These are phyloP conservation scores for Ceratocystis cacaofunesta DNA, from an alignment of 2,329 filamentous ascomycete species.

Conservation along the genomic window DNA sequence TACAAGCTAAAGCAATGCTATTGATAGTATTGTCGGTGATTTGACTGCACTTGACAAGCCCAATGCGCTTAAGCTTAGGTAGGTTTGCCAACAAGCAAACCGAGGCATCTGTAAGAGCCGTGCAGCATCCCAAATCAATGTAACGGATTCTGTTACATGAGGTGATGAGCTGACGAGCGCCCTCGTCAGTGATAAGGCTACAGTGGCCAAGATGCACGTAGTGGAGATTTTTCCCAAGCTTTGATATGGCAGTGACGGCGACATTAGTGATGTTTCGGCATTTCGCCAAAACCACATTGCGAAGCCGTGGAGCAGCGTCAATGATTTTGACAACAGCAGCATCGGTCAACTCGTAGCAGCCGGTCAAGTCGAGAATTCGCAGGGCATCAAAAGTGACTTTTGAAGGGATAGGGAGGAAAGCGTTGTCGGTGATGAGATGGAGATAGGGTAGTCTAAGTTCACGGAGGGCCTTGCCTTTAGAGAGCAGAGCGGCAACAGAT, in stretches of 20 bases:
- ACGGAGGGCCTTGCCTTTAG: conserved; percentile 66
- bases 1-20: conserved; percentile 19
- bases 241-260: conserved; percentile 74
- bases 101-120: conserved; percentile 72
- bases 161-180: conserved; percentile 70
- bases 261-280: conserved; percentile 84
- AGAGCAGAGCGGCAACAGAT: conserved; percentile 67
- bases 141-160: conserved; percentile 88
- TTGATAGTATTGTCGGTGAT: conserved; percentile 80
- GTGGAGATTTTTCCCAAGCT: conserved; percentile 86
- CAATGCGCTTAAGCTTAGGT: conserved; percentile 87
- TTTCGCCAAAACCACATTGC: conserved; percentile 88
- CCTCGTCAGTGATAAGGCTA: conserved; percentile 74
- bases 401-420: conserved; percentile 64
- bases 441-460: conserved; percentile 82
- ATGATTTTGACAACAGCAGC: conserved; percentile 81
- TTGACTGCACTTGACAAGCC: conserved; percentile 78
- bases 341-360: conserved; percentile 71
- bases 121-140: conserved; percentile 94
- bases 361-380: conserved; percentile 85
- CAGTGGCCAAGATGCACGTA: conserved; percentile 95
- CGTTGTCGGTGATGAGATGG: conserved; percentile 68
- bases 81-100: conserved; percentile 70
- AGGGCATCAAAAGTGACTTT: conserved; percentile 67
- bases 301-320: conserved; percentile 66